Conservation (phyloP, 305 asterid genomes). For the Rubia peregrina region DNA sequence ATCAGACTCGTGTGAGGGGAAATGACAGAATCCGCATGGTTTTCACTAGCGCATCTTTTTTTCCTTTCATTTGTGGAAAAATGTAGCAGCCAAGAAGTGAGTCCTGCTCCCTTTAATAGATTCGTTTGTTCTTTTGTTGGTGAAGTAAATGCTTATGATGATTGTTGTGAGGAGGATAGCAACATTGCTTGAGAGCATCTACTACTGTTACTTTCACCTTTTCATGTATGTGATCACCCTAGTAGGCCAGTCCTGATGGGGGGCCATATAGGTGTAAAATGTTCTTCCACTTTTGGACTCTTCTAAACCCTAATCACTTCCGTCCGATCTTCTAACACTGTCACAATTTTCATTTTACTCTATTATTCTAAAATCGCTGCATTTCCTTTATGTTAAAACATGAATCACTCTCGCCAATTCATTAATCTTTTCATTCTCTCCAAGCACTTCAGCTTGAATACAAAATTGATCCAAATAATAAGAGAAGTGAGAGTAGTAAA, state of each 20-base stretch:
- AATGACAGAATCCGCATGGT: constrained; percentile 2
- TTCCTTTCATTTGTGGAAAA: not conserved
- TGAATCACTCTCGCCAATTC: too few species aligned
- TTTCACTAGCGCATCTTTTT: not conserved
- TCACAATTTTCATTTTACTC: too few species aligned
- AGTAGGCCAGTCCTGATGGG: not conserved
- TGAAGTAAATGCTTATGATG: not conserved
- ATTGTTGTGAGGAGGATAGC: not conserved
- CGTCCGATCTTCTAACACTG: not conserved
- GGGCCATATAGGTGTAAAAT: not conserved
- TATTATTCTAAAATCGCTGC: too few species aligned
- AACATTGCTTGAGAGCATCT: not conserved
- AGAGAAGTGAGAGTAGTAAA: too few species aligned
- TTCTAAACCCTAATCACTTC: not conserved
- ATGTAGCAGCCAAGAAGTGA: not conserved
- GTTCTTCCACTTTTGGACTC: constrained; percentile 2
- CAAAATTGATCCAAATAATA: too few species aligned
- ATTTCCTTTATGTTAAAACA: too few species aligned
- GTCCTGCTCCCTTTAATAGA: not conserved
- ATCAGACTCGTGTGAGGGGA: not conserved
- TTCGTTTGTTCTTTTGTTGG: constrained; percentile 5
- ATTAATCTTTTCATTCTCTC: too few species aligned
- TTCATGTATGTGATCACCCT: not conserved
- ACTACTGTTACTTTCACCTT: not conserved
- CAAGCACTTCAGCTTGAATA: too few species aligned